Evolutionary conservation across 129 eudicot species (phyloP).

Genomic region (Centella asiatica): DNA sequence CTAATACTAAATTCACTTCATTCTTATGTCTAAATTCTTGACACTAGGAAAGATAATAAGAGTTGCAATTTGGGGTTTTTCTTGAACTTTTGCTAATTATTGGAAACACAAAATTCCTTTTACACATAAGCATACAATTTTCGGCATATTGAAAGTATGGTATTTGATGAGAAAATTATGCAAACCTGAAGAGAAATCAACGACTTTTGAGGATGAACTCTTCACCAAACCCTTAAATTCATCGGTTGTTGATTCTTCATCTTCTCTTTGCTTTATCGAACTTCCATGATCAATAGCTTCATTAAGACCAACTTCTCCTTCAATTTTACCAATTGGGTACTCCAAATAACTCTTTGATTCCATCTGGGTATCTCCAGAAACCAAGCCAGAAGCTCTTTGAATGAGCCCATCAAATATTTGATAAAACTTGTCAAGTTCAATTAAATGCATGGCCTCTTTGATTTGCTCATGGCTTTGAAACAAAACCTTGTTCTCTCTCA

Average conservation of each 20-base stretch:
- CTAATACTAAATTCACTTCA: not conserved
- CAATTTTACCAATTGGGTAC: constrained; percentile 26
- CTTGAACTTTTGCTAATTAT: not conserved
- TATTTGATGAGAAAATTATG: not conserved
- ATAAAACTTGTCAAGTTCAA: constrained; percentile 48
- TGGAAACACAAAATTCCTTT: not conserved
- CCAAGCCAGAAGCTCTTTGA: constrained; percentile 49
- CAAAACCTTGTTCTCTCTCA: constrained; percentile 39
- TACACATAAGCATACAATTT: not conserved
- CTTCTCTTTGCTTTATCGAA: constrained; percentile 17
- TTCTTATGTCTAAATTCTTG: not conserved
- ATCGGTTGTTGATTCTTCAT: constrained; percentile 21
- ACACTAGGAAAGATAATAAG: not conserved
- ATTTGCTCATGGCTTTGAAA: constrained; percentile 57
- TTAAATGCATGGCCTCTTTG: constrained; percentile 55
- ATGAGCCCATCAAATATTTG: constrained; percentile 54
- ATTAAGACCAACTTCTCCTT: constrained; percentile 26
- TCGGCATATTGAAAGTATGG: not conserved
- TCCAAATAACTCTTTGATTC: constrained; percentile 23
- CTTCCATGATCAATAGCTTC: constrained; percentile 32
- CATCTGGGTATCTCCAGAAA: constrained; percentile 43
- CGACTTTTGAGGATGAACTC: constrained; percentile 27
- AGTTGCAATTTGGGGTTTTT: not conserved
- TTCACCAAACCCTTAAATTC: constrained; percentile 27
- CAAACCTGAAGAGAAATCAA: constrained; percentile 45